Percentiles rank a stretch among this genome's conserved stretches.
phyloP scores from a whole-genome alignment of 106 monocot genomes.

The Acanthochlamys bracteata region DNA sequence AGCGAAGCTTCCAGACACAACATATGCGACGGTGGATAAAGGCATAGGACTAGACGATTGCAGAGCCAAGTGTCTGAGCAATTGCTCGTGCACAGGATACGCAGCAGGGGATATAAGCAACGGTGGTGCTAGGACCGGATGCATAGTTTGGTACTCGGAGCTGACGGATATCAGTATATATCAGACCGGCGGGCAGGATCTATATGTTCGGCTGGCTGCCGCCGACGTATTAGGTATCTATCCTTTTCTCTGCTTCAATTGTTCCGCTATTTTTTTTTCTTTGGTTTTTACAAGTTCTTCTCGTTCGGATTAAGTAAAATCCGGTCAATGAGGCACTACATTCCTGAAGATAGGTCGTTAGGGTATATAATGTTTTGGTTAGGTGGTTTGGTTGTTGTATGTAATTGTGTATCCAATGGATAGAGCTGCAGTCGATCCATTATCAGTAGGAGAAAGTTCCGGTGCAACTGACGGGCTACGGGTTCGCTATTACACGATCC shows the following conservation, averaged over 20 bases:
- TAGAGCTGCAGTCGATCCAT: too few species aligned
- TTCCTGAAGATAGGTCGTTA: too few species aligned
- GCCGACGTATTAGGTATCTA: neutral
- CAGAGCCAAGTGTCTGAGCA: constrained; percentile 4
- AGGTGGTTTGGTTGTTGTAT: too few species aligned
- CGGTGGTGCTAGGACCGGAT: constrained; percentile 2
- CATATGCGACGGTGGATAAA: constrained; percentile 5
- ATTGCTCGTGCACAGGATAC: constrained; percentile 20
- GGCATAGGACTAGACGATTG: constrained; percentile 9
- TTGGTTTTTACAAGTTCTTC: neutral
- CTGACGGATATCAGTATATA: neutral
- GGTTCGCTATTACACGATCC: too few species aligned
- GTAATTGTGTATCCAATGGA: too few species aligned
- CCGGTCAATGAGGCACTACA: too few species aligned
- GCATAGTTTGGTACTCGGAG: neutral
- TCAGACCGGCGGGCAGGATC: neutral
- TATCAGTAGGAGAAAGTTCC: too few species aligned
- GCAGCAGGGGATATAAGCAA: neutral
- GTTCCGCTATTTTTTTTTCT: neutral
- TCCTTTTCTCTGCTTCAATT: neutral
- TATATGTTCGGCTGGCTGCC: neutral
- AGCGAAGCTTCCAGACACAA: constrained; percentile 41
- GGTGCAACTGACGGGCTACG: too few species aligned
- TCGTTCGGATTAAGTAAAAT: too few species aligned
- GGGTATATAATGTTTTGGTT: too few species aligned